A percentile compares a stretch with the other conserved stretches of the same genome.
phyloP scores from a whole-genome alignment of 2,329 filamentous ascomycete species.

The Calonectria henricotiae region DNA sequence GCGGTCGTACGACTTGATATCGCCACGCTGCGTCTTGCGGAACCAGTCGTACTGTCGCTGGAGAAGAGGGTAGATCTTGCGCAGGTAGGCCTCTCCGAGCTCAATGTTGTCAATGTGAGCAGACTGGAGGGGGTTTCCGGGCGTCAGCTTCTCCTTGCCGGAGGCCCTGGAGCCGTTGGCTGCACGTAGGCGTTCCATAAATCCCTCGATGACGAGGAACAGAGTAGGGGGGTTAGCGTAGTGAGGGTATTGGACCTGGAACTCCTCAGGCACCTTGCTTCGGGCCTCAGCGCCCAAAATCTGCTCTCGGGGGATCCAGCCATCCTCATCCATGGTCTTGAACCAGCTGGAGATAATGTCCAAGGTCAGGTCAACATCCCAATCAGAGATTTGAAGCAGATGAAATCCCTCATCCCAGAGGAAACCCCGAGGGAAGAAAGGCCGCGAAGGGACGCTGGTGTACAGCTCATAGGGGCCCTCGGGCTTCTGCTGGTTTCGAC shows the following conservation, averaged over 20 bases:
- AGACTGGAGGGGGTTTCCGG: slow-evolving; percentile 69
- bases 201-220: slow-evolving; percentile 88
- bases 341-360: slow-evolving; percentile 98
- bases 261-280: slow-evolving; percentile 94
- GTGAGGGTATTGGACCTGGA: slow-evolving; percentile 96
- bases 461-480: slow-evolving; percentile 93
- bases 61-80: slow-evolving; percentile 86
- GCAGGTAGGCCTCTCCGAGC: slow-evolving; percentile 80
- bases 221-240: slow-evolving; percentile 97
- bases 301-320: slow-evolving; percentile 97
- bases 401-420: slow-evolving; percentile 99
- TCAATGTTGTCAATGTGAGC: slow-evolving; percentile 79
- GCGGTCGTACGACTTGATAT: slow-evolving; percentile 92
- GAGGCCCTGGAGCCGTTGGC: slow-evolving; percentile 65
- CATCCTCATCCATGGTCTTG: slow-evolving; percentile 94
- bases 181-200: slow-evolving; percentile 83
- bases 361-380: slow-evolving; percentile 89
- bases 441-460: slow-evolving; percentile 90
- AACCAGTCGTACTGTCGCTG: slow-evolving; percentile 96
- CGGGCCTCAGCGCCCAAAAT: slow-evolving; percentile 93
- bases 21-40: slow-evolving; percentile 90
- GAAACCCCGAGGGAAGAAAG: slow-evolving; percentile 97
- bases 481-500: slow-evolving; percentile 76
- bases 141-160: slow-evolving; percentile 63
- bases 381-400: slow-evolving; percentile 90